These are phyloP conservation scores for Aspergillus bertholletiae DNA, from an alignment of 495 filamentous ascomycete species.

Conservation along the genomic window DNA sequence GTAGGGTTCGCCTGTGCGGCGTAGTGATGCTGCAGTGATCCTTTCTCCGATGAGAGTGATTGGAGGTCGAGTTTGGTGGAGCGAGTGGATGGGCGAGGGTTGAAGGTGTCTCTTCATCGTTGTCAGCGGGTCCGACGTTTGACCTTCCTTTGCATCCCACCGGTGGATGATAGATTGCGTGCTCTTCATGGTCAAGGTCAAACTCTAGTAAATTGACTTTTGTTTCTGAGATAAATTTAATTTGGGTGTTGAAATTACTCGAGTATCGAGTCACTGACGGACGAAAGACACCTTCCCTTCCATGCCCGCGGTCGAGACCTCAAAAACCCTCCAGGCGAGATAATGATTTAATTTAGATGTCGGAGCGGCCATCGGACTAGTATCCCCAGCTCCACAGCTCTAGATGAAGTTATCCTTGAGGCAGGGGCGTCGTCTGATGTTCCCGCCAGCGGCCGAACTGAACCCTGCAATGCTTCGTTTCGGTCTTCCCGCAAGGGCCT, in stretches of 20 bases:
- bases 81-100: not conserved
- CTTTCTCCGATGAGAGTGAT: not conserved
- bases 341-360: conserved; percentile 18
- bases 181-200: not conserved
- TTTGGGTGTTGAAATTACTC: not conserved
- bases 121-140: conserved; percentile 6
- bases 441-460: conserved; percentile 10
- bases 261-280: not conserved
- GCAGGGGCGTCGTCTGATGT: conserved; percentile 13
- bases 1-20: conserved; percentile 3
- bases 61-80: too few relatives aligned
- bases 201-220: not conserved
- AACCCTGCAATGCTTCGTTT: conserved; percentile 20
- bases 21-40: conserved; percentile 5
- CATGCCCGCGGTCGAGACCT: conserved; percentile 2
- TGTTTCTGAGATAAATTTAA: not conserved
- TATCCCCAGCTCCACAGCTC: conserved; percentile 13
- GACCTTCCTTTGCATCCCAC: conserved; percentile 9
- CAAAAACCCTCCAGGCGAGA: conserved; percentile 7
- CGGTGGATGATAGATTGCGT: not conserved
- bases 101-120: conserved; percentile 1
- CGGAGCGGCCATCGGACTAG: conserved; percentile 8
- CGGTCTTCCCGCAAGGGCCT: conserved; percentile 13
- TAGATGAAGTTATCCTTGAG: conserved; percentile 12
- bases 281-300: not conserved